These are phyloP conservation scores for Coccomyxa sp. DNA, from an alignment of 139 green algal genomes.

Conservation along the genomic window DNA sequence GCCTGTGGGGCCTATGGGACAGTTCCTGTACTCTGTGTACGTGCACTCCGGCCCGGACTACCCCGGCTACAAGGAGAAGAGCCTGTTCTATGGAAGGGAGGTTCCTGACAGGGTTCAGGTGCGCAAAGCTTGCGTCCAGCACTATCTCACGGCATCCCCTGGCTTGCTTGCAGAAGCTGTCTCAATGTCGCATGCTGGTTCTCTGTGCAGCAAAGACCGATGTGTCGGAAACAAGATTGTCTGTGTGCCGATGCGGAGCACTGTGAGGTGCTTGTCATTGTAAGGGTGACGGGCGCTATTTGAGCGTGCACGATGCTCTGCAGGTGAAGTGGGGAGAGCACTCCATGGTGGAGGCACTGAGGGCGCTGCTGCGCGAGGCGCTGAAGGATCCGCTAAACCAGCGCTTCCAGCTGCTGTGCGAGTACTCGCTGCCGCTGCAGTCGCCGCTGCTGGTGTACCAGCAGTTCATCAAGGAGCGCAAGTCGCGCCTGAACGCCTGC, in stretches of 20 bases:
- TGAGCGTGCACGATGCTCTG: neutral
- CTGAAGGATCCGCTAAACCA: constrained; percentile 35
- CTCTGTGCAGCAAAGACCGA: neutral
- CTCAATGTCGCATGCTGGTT: neutral
- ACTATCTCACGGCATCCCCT: neutral
- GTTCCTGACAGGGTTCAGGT: constrained; percentile 2
- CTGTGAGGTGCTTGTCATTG: neutral
- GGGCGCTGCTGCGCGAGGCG: constrained; percentile 28
- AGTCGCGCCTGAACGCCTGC: constrained; percentile 38
- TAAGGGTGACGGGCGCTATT: neutral
- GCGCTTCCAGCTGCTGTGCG: constrained; percentile 40
- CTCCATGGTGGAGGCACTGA: constrained; percentile 19
- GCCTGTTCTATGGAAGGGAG: constrained; percentile 22
- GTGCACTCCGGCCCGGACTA: constrained; percentile 17
- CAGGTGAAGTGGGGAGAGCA: constrained; percentile 28
- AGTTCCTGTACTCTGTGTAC: constrained; percentile 25
- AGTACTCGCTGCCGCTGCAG: constrained; percentile 34
- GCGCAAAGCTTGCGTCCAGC: neutral
- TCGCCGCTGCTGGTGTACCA: constrained; percentile 21
- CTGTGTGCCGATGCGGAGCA: neutral
- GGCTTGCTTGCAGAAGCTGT: neutral
- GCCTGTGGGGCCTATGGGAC: neutral
- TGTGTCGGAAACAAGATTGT: neutral
- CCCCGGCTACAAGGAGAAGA: neutral
- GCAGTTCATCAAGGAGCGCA: constrained; percentile 24